These are phyloP conservation scores for Saccharomyces kudriavzevii DNA, from an alignment of 805 yeast species.

Conservation along the genomic window DNA sequence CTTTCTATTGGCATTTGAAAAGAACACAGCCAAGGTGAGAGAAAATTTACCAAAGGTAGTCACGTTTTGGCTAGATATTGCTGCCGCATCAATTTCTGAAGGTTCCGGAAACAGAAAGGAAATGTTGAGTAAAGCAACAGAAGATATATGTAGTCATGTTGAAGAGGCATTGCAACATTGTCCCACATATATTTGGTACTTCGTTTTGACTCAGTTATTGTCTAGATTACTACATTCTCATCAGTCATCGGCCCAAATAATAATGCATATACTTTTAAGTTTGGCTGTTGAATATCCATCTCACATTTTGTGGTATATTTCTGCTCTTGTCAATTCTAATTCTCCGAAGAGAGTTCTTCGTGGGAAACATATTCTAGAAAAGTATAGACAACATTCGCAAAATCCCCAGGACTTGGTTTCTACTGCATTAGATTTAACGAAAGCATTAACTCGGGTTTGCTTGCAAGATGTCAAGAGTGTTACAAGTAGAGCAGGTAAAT, in stretches of 20 bases:
- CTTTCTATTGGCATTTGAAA: constrained; percentile 26
- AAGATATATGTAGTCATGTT: constrained; percentile 43
- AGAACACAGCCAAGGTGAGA: constrained; percentile 51
- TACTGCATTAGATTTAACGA: constrained; percentile 18
- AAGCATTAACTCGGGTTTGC: constrained; percentile 23
- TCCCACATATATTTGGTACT: constrained; percentile 62
- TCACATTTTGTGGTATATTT: constrained; percentile 69
- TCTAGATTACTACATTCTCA: constrained; percentile 69
- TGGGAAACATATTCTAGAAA: constrained; percentile 40
- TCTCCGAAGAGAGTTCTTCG: constrained; percentile 37
- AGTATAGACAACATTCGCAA: constrained; percentile 12
- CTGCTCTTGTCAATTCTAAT: constrained; percentile 58
- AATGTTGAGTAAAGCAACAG: constrained; percentile 30
- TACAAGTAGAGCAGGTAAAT: constrained; percentile 23
- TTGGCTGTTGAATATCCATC: constrained; percentile 64
- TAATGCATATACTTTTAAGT: constrained; percentile 49
- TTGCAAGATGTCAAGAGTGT: constrained; percentile 18
- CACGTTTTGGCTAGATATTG: constrained; percentile 84
- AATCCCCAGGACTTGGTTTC: constrained; percentile 12
- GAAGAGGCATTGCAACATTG: constrained; percentile 36
- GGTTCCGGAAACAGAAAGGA: constrained; percentile 24
- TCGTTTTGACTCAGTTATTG: constrained; percentile 76
- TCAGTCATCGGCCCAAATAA: constrained; percentile 43
- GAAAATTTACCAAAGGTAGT: constrained; percentile 87
- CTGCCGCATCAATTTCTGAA: constrained; percentile 24